Conservation (phyloP, 169 alveolate species). For the Plasmodium fragile region DNA sequence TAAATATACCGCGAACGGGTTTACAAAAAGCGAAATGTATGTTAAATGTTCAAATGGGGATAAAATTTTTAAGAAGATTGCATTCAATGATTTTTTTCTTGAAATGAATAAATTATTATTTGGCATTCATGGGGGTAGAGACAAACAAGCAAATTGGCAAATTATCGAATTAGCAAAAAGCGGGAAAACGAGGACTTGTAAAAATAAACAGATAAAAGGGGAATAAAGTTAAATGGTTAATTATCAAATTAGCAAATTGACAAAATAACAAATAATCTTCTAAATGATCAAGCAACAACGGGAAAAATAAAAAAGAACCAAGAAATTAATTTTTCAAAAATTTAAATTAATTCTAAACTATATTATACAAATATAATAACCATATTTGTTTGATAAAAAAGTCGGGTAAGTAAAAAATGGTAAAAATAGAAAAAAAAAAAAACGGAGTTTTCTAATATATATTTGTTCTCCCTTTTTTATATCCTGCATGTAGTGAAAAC, state of each 20-base stretch:
- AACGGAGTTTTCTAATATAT: no score
- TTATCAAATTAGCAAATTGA: neutral
- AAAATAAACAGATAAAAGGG: neutral
- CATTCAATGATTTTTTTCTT: neutral
- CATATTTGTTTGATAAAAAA: neutral
- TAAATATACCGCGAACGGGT: neutral
- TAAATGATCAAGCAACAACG: neutral
- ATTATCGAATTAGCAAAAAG: neutral
- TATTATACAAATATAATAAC: neutral
- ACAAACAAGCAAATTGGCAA: neutral
- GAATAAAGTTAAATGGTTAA: neutral
- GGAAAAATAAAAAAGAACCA: neutral
- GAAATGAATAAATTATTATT: neutral
- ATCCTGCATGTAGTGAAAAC: neutral
- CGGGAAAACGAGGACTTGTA: neutral
- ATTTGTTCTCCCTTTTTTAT: neutral
- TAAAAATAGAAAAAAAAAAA: no score
- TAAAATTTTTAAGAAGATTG: neutral
- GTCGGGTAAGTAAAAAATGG: neutral
- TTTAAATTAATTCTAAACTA: neutral
- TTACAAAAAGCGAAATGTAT: neutral
- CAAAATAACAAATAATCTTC: neutral
- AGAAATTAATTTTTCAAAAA: neutral
- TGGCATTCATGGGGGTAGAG: neutral
- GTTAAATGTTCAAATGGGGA: neutral